Evolutionary conservation across 345 rosid species (phyloP).

Genomic region (Noccaea bulbosa): DNA sequence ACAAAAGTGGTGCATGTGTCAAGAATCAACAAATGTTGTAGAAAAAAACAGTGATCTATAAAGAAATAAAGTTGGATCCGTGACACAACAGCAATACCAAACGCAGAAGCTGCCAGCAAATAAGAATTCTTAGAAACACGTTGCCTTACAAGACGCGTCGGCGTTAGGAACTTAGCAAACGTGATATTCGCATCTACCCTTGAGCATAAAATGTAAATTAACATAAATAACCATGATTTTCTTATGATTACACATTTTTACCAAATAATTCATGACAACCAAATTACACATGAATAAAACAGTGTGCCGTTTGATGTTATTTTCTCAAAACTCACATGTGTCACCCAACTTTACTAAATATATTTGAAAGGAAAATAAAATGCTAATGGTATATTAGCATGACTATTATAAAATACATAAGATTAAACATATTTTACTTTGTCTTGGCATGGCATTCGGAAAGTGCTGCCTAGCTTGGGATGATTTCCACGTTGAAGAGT

Average conservation of each 20-base stretch:
- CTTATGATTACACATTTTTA: neutral
- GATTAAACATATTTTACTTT: neutral
- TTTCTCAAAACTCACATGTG: neutral
- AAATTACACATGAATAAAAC: slow-evolving; percentile 1
- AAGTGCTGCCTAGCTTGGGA: neutral
- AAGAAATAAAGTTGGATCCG: slow-evolving; percentile 27
- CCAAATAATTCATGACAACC: neutral
- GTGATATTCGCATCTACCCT: neutral
- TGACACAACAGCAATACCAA: slow-evolving; percentile 28
- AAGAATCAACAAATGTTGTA: slow-evolving; percentile 12
- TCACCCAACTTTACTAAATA: neutral
- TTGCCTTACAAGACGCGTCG: slow-evolving; percentile 26
- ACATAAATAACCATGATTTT: neutral
- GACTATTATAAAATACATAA: neutral
- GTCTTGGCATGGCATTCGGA: neutral
- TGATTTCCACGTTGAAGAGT: neutral
- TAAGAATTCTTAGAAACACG: slow-evolving; percentile 34
- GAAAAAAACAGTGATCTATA: neutral
- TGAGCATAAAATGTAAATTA: neutral
- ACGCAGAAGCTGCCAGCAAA: slow-evolving; percentile 29
- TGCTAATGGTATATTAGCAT: neutral
- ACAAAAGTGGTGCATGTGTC: slow-evolving; percentile 3
- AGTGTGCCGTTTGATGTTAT: neutral
- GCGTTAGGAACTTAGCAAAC: slow-evolving; percentile 16
- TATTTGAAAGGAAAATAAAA: neutral